phyloP scores from a whole-genome alignment of 345 rosid genomes.

The Cochlearia excelsa region DNA sequence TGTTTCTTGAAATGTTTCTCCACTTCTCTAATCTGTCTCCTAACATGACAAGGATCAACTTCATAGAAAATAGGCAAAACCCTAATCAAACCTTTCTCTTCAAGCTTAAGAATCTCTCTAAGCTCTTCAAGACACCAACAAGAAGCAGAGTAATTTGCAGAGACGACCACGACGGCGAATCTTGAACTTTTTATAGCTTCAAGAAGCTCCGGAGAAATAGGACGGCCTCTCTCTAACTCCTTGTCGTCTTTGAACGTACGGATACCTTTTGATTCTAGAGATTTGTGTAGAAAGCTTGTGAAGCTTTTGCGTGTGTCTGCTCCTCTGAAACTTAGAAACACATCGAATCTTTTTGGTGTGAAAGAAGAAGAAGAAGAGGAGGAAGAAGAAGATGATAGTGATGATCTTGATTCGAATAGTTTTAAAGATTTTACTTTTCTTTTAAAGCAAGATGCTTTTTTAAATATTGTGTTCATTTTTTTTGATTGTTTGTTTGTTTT shows the following conservation, averaged over 20 bases:
- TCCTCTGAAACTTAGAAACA: constrained; percentile 40
- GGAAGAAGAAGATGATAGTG: constrained; percentile 13
- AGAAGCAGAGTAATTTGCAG: constrained; percentile 30
- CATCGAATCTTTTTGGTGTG: constrained; percentile 24
- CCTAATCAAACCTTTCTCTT: constrained; percentile 1
- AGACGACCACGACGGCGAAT: constrained; percentile 36
- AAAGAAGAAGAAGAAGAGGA: constrained; percentile 27
- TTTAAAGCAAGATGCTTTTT: constrained; percentile 7
- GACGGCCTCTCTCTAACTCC: constrained; percentile 28
- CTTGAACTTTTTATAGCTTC: constrained; percentile 33
- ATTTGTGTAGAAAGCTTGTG: constrained; percentile 33
- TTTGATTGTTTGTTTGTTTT: neutral
- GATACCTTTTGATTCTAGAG: constrained; percentile 11
- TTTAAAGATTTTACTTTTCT: constrained; percentile 20
- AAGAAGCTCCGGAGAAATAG: constrained; percentile 31
- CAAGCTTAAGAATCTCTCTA: constrained; percentile 16
- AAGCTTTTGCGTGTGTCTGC: constrained; percentile 36
- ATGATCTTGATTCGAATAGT: constrained; percentile 25
- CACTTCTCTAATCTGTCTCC: constrained; percentile 32
- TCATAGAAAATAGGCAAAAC: constrained; percentile 38
- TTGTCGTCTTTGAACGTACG: constrained; percentile 33
- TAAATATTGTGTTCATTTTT: constrained; percentile 8
- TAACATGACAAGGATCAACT: constrained; percentile 28
- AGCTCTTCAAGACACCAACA: constrained; percentile 35
- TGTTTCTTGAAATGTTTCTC: constrained; percentile 33